phyloP scores from a whole-genome alignment of 495 filamentous ascomycete species.

The Beverwykella pulmonaria region DNA sequence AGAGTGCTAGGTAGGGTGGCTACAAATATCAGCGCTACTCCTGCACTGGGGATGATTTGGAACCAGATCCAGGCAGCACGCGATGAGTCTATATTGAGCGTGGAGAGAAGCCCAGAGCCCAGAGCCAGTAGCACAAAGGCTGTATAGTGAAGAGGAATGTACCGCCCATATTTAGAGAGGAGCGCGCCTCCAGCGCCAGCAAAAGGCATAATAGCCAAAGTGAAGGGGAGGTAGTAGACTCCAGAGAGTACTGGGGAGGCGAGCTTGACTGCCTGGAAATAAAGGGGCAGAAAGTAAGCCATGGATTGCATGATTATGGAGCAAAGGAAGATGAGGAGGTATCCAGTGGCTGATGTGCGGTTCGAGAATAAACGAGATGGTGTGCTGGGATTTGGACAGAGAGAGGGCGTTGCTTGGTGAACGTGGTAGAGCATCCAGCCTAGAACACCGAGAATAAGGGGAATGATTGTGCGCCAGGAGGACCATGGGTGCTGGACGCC shows the following conservation, averaged over 20 bases:
- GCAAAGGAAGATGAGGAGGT: slow-evolving; percentile 54
- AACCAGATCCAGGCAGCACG: slow-evolving; percentile 52
- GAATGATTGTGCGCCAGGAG: background rate
- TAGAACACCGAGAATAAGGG: slow-evolving; percentile 21
- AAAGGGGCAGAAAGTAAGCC: slow-evolving; percentile 66
- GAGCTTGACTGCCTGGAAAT: slow-evolving; percentile 62
- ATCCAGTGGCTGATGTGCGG: slow-evolving; percentile 51
- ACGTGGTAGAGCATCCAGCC: background rate
- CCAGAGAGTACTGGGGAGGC: slow-evolving; percentile 58
- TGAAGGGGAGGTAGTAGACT: slow-evolving; percentile 60
- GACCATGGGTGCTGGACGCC: slow-evolving; percentile 15
- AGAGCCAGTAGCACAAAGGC: slow-evolving; percentile 55
- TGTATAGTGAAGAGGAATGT: slow-evolving; percentile 54
- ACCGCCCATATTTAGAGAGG: slow-evolving; percentile 51
- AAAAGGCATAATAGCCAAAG: slow-evolving; percentile 54
- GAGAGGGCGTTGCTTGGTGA: slow-evolving; percentile 11
- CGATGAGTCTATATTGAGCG: slow-evolving; percentile 50
- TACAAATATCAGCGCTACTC: slow-evolving; percentile 53
- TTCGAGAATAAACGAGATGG: slow-evolving; percentile 52
- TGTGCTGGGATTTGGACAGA: slow-evolving; percentile 25
- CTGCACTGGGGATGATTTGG: slow-evolving; percentile 52
- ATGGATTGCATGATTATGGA: slow-evolving; percentile 55
- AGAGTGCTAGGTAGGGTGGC: slow-evolving; percentile 55
- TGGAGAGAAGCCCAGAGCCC: slow-evolving; percentile 50
- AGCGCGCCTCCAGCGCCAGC: slow-evolving; percentile 51